These are phyloP conservation scores for Vaccinium myrtillus DNA, from an alignment of 148 eudicot species.

Conservation along the genomic window DNA sequence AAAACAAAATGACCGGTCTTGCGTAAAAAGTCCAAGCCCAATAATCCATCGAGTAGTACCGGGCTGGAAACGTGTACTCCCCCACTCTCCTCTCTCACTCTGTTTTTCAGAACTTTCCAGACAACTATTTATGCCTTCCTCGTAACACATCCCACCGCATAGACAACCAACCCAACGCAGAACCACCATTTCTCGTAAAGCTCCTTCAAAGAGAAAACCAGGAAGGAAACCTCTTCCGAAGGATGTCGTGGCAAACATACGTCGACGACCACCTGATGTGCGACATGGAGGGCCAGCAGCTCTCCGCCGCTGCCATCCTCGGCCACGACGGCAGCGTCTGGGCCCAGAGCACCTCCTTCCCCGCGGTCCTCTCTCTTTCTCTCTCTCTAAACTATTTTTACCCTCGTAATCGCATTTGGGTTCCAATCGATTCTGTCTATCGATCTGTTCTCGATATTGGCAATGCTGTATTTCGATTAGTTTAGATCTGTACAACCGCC, in stretches of 20 bases:
- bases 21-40: too few species aligned
- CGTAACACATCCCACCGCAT: background rate
- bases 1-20: too few species aligned
- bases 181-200: background rate
- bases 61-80: too few species aligned
- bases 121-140: background rate
- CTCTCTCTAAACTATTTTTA: background rate
- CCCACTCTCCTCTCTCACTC: background rate
- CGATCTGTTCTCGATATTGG: background rate
- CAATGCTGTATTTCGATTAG: background rate
- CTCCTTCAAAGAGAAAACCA: background rate
- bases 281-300: conserved; percentile 40
- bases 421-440: background rate
- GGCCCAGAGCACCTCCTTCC: conserved; percentile 44
- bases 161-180: background rate
- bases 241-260: conserved; percentile 49
- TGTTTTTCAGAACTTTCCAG: conserved; percentile 4
- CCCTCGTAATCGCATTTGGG: background rate
- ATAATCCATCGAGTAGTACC: too few species aligned
- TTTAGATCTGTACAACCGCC: background rate
- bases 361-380: conserved; percentile 24
- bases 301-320: conserved; percentile 39
- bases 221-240: background rate
- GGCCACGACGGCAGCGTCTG: conserved; percentile 44
- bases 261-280: conserved; percentile 49